phyloP scores from a whole-genome alignment of 768 basidiomycete species.

The Symmetrospora coprosmae region DNA sequence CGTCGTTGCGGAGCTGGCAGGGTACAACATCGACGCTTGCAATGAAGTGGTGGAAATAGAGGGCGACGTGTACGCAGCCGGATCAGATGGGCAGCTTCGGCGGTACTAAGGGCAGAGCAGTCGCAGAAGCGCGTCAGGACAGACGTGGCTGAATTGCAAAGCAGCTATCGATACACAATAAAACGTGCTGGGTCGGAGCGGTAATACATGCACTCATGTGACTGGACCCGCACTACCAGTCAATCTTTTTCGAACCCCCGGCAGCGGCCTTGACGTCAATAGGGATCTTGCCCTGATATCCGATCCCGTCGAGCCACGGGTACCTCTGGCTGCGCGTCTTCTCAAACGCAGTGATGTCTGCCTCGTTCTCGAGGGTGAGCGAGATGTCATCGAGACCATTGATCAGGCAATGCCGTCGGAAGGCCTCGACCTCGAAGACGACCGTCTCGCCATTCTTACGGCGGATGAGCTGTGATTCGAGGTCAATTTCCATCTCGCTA shows the following conservation, averaged over 20 bases:
- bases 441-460: constrained; percentile 53
- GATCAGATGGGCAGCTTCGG: constrained; percentile 1
- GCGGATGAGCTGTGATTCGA: constrained; percentile 64
- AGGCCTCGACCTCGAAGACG: constrained; percentile 67
- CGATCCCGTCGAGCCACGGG: constrained; percentile 83
- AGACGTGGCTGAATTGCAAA: too few relatives aligned
- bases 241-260: constrained; percentile 46
- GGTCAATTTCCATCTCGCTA: constrained; percentile 64
- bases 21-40: constrained; percentile 19
- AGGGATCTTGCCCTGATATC: constrained; percentile 46
- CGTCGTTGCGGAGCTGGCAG: background rate
- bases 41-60: background rate
- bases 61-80: background rate
- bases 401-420: constrained; percentile 82
- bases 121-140: too few relatives aligned
- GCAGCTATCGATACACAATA: too few relatives aligned
- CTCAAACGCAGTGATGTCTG: constrained; percentile 67
- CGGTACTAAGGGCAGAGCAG: constrained; percentile 16
- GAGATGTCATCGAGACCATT: constrained; percentile 88
- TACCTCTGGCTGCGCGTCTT: constrained; percentile 56
- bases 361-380: constrained; percentile 68
- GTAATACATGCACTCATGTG: background rate
- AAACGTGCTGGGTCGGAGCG: too few relatives aligned
- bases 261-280: constrained; percentile 40
- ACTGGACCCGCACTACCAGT: constrained; percentile 46